Percentiles rank a stretch among this genome's conserved stretches.
phyloP scores from a whole-genome alignment of 2,329 filamentous ascomycete species.

The Colletotrichum cordylinicola region DNA sequence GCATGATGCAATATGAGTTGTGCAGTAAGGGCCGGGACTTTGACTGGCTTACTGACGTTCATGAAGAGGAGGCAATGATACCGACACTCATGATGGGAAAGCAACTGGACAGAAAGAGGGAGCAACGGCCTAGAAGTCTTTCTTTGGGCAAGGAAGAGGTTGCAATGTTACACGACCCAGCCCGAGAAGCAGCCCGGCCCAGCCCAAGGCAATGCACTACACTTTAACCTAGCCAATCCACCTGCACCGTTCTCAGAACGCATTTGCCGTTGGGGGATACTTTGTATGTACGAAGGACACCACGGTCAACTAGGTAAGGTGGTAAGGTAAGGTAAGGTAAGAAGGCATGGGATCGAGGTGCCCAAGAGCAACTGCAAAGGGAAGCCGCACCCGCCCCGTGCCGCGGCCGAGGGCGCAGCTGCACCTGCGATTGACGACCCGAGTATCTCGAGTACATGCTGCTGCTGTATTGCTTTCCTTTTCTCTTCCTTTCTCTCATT shows the following conservation, averaged over 20 bases:
- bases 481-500: background rate
- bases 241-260: background rate
- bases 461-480: background rate
- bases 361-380: background rate
- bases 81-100: background rate
- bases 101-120: background rate
- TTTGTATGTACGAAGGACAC: background rate
- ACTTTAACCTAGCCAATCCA: background rate
- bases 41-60: background rate
- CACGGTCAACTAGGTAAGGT: background rate
- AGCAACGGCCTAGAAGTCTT: background rate
- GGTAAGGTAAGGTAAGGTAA: background rate
- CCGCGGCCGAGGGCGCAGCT: background rate
- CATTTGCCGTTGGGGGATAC: background rate
- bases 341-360: background rate
- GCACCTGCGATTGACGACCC: background rate
- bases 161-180: background rate
- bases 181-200: background rate
- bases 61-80: background rate
- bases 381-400: constrained; percentile 9
- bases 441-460: background rate
- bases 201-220: background rate
- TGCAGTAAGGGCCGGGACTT: background rate
- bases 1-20: background rate
- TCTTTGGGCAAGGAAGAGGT: background rate